These are phyloP conservation scores for Orbilia javanica DNA, from an alignment of 2,329 filamentous ascomycete genomes.

Conservation along the genomic window DNA sequence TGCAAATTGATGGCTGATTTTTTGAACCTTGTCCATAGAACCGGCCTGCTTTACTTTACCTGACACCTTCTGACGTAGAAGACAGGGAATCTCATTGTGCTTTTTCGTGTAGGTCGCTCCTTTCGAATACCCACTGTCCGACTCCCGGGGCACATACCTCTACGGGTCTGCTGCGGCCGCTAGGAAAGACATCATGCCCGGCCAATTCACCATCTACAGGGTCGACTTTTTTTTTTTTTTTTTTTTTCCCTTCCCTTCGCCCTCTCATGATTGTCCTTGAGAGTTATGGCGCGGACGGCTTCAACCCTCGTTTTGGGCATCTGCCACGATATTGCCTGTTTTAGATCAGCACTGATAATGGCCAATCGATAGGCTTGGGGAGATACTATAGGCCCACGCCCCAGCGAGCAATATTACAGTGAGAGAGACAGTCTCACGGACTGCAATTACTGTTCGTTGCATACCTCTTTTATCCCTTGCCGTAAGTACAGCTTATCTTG, in stretches of 20 bases:
- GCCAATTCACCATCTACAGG: conserved; percentile 50
- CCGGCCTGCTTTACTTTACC: conserved; percentile 30
- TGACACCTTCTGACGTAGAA: conserved; percentile 57
- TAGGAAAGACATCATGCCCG: conserved; percentile 31
- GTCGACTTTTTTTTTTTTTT: not conserved
- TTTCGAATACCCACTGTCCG: conserved; percentile 49
- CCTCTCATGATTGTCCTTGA: not conserved
- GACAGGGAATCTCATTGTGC: conserved; percentile 44
- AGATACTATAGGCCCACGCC: conserved; percentile 57
- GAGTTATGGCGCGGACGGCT: conserved; percentile 30
- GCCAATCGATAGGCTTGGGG: conserved; percentile 56
- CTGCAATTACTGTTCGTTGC: conserved; percentile 47
- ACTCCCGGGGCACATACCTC: conserved; percentile 42
- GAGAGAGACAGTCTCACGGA: conserved; percentile 43
- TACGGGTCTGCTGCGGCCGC: conserved; percentile 29
- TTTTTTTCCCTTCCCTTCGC: not conserved
- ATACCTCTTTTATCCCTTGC: conserved; percentile 32
- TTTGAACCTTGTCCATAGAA: conserved; percentile 48
- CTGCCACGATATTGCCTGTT: conserved; percentile 56
- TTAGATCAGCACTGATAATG: conserved; percentile 59
- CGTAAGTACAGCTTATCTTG: conserved; percentile 57
- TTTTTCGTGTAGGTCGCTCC: conserved; percentile 52
- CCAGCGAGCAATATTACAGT: conserved; percentile 53
- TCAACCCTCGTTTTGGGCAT: conserved; percentile 33
- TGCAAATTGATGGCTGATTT: conserved; percentile 55